phyloP scores from a whole-genome alignment of 2,329 filamentous ascomycete genomes.

The Teratosphaeria viscida region DNA sequence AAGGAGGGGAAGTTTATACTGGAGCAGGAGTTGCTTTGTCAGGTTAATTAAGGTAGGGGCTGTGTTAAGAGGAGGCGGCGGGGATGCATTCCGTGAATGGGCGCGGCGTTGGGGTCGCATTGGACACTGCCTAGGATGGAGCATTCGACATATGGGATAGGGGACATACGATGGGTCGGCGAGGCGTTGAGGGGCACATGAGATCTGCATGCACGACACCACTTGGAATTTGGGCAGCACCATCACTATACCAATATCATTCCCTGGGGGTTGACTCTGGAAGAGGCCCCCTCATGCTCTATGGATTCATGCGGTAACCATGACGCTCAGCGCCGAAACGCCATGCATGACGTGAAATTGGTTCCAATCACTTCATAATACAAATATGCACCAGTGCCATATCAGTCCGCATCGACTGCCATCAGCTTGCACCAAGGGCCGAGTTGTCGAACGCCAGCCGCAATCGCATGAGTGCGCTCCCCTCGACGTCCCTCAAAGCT shows the following conservation, averaged over 20 bases:
- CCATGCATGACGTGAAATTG: background rate
- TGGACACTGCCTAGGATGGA: background rate
- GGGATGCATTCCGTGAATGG: background rate
- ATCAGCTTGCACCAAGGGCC: background rate
- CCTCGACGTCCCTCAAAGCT: slow-evolving; percentile 1
- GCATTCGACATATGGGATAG: background rate
- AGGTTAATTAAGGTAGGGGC: slow-evolving; percentile 45
- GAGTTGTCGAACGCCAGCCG: background rate
- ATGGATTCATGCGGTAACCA: background rate
- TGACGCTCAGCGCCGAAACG: background rate
- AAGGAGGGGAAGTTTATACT: slow-evolving; percentile 98
- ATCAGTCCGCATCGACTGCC: background rate
- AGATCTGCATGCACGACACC: background rate
- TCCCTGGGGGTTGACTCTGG: background rate
- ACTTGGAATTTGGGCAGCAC: background rate
- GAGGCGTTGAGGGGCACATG: background rate
- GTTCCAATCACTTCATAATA: background rate
- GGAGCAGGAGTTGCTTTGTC: slow-evolving; percentile 79
- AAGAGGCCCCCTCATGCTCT: background rate
- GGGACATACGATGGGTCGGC: background rate
- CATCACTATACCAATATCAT: background rate
- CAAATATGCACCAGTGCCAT: background rate
- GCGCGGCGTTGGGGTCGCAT: background rate
- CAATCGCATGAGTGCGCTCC: background rate
- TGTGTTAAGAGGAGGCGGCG: background rate